phyloP scores from a whole-genome alignment of 2,329 filamentous ascomycete genomes.

The Ophiostoma montium region DNA sequence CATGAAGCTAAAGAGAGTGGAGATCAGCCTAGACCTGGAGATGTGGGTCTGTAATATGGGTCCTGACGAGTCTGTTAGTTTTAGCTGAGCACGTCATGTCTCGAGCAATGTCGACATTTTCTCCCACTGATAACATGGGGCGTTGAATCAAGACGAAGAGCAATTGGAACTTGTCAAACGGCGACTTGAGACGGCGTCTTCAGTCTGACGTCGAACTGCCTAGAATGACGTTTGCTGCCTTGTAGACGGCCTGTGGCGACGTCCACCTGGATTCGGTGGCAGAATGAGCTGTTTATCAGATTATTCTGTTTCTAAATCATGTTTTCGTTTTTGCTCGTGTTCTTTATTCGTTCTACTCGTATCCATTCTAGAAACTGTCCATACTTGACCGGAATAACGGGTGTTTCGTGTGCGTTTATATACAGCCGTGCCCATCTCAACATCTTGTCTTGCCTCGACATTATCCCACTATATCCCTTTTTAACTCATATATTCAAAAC shows the following conservation, averaged over 20 bases:
- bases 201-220: background rate
- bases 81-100: slow-evolving; percentile 3
- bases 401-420: too few relatives aligned
- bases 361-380: too few relatives aligned
- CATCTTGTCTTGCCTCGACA: background rate
- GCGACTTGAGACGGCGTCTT: background rate
- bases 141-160: background rate
- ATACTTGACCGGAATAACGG: too few relatives aligned
- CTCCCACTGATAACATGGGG: background rate
- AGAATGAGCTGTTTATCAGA: too few relatives aligned
- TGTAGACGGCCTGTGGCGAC: background rate
- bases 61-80: background rate
- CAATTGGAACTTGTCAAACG: background rate
- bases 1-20: too few relatives aligned
- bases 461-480: background rate
- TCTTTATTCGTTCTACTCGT: too few relatives aligned
- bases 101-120: background rate
- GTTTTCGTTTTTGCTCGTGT: too few relatives aligned
- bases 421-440: too few relatives aligned
- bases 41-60: background rate
- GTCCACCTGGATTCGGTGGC: background rate
- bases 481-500: too few relatives aligned
- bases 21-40: too few relatives aligned
- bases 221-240: background rate
- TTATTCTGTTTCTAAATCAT: too few relatives aligned